These are phyloP conservation scores for Paramecium caudatum DNA, from an alignment of 73 alveolate genomes.

Conservation along the genomic window DNA sequence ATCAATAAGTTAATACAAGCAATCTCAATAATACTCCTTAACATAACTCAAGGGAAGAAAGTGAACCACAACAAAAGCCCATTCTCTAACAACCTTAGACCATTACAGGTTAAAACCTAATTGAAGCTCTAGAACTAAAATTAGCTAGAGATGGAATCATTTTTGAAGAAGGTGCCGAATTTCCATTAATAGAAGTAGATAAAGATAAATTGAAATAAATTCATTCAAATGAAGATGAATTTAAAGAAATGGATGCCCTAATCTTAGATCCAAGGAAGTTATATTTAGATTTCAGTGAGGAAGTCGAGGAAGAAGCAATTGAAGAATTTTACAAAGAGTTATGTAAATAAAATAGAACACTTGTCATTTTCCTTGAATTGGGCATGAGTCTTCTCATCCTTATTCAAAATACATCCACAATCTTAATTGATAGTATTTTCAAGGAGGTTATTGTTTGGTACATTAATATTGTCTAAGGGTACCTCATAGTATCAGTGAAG, in stretches of 20 bases:
- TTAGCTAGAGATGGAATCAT: background rate
- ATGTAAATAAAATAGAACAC: background rate
- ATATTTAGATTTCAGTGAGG: slow-evolving; percentile 2
- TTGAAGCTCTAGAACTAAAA: slow-evolving; percentile 39
- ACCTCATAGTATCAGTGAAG: background rate
- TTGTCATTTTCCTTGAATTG: background rate
- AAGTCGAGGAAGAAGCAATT: slow-evolving; percentile 14
- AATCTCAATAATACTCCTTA: background rate
- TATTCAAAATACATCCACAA: slow-evolving; percentile 4
- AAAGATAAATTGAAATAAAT: slow-evolving; percentile 14
- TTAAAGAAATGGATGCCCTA: slow-evolving; percentile 24
- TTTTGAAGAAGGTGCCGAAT: background rate
- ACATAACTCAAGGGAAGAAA: slow-evolving; percentile 1
- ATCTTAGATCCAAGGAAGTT: background rate
- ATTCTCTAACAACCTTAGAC: background rate
- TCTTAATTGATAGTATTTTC: background rate
- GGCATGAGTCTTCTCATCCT: slow-evolving; percentile 4
- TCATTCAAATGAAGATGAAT: slow-evolving; percentile 39
- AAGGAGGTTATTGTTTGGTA: background rate
- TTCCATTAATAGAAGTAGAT: slow-evolving; percentile 15
- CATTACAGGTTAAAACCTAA: background rate
- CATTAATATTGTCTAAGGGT: slow-evolving; percentile 21
- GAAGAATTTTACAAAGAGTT: background rate
- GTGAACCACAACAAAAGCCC: background rate
- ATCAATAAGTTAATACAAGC: background rate